Conservation (phyloP, 257 asterid species). For the Misopates orontium region DNA sequence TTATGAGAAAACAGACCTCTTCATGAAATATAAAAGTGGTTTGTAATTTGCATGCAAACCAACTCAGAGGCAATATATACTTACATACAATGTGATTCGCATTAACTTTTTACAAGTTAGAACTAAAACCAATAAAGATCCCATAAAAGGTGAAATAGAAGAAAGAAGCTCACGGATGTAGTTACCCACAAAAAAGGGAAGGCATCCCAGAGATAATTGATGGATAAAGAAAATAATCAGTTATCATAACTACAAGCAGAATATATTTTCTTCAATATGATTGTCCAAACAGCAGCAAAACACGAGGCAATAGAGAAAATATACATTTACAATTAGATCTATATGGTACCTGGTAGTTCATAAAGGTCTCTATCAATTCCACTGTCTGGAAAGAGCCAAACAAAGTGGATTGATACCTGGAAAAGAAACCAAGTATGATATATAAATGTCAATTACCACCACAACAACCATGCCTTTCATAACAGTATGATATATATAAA, state of each 20-base stretch:
- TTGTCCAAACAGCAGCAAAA: background rate
- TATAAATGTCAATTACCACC: no score
- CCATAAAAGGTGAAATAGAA: background rate
- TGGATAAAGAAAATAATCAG: background rate
- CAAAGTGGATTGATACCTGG: slow-evolving; percentile 92
- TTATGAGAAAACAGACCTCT: background rate
- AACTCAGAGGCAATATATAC: background rate
- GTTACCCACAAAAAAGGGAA: background rate
- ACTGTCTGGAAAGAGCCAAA: slow-evolving; percentile 93
- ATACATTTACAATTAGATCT: background rate
- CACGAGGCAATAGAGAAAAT: background rate
- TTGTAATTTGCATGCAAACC: background rate
- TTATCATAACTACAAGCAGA: background rate
- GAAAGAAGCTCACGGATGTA: background rate
- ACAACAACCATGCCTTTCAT: no score
- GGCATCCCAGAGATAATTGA: background rate
- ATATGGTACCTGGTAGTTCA: slow-evolving; percentile 84
- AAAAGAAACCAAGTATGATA: slow-evolving; percentile 7
- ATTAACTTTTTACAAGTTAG: background rate
- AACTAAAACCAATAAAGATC: slow-evolving; percentile 1
- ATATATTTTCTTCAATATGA: background rate
- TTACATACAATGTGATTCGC: background rate
- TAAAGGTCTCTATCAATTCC: slow-evolving; percentile 92
- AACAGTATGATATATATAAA: no score
- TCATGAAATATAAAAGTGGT: background rate